Conservation (phyloP, 768 basidiomycete species). For the Leccinum incarnatum region DNA sequence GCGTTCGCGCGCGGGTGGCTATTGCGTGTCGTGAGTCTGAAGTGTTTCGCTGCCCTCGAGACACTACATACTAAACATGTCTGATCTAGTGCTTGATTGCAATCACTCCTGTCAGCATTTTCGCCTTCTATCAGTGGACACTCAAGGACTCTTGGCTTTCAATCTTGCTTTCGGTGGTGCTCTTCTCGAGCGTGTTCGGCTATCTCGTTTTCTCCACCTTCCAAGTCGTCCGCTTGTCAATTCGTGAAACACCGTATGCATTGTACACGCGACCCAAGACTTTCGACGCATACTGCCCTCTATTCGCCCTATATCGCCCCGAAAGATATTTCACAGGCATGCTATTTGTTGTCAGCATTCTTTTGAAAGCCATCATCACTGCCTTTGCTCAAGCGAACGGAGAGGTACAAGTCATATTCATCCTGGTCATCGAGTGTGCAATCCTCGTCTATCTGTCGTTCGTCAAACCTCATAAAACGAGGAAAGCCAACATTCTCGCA, state of each 20-base stretch:
- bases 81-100: slow-evolving; percentile 53
- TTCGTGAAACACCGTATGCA: slow-evolving; percentile 38
- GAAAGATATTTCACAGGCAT: slow-evolving; percentile 69
- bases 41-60: background rate
- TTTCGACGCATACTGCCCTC: slow-evolving; percentile 48
- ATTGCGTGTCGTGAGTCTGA: slow-evolving; percentile 60
- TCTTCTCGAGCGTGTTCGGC: slow-evolving; percentile 51
- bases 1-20: slow-evolving; percentile 58
- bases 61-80: background rate
- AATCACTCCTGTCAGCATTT: slow-evolving; percentile 68
- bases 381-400: slow-evolving; percentile 61
- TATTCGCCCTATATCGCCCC: slow-evolving; percentile 65
- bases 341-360: slow-evolving; percentile 50
- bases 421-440: slow-evolving; percentile 65
- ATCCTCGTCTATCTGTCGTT: slow-evolving; percentile 51
- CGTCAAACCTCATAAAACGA: slow-evolving; percentile 63
- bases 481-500: slow-evolving; percentile 68
- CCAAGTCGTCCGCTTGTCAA: slow-evolving; percentile 47
- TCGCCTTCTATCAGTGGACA: slow-evolving; percentile 90
- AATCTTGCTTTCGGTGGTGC: slow-evolving; percentile 71
- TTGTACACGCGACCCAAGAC: slow-evolving; percentile 35
- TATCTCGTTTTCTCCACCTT: slow-evolving; percentile 50
- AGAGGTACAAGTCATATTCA: slow-evolving; percentile 63
- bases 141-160: slow-evolving; percentile 86
- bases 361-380: slow-evolving; percentile 72